phyloP scores from a whole-genome alignment of 2,329 filamentous ascomycete genomes.

The Microsporum audouinii region DNA sequence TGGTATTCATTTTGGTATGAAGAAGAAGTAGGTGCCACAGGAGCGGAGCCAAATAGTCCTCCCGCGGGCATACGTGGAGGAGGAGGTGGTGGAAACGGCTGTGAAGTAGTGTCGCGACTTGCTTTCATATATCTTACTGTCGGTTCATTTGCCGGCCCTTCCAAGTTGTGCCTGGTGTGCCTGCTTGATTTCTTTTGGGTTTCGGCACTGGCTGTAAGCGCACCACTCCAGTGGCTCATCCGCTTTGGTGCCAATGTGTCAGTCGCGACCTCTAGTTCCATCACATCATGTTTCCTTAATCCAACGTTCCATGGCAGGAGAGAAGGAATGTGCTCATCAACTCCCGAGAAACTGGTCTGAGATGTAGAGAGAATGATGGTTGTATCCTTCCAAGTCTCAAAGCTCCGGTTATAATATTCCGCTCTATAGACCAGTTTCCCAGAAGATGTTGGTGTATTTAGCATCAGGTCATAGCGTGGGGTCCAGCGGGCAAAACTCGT shows the following conservation, averaged over 20 bases:
- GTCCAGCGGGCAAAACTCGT: constrained; percentile 48
- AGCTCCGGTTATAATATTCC: constrained; percentile 50
- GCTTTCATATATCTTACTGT: too few species aligned
- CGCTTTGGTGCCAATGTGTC: neutral
- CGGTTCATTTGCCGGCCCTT: neutral
- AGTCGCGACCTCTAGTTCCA: neutral
- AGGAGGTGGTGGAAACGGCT: too few species aligned
- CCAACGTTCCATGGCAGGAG: constrained; percentile 49
- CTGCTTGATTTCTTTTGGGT: neutral
- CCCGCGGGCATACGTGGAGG: too few species aligned
- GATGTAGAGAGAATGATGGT: constrained; percentile 53
- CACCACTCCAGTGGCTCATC: constrained; percentile 13
- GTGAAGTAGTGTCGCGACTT: too few species aligned
- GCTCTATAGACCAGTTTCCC: constrained; percentile 51
- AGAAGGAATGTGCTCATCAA: constrained; percentile 45
- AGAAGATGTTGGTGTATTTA: constrained; percentile 46
- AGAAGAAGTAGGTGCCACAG: too few species aligned
- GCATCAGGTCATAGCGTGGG: constrained; percentile 50
- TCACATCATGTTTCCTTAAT: constrained; percentile 28
- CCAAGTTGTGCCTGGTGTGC: neutral
- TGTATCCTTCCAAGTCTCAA: constrained; percentile 52
- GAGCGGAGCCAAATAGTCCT: too few species aligned
- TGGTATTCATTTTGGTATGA: too few species aligned
- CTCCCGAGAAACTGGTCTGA: constrained; percentile 46
- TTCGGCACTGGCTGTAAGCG: constrained; percentile 9